These are phyloP conservation scores for Candida yuanshanica DNA, from an alignment of 805 yeast species.

Conservation along the genomic window DNA sequence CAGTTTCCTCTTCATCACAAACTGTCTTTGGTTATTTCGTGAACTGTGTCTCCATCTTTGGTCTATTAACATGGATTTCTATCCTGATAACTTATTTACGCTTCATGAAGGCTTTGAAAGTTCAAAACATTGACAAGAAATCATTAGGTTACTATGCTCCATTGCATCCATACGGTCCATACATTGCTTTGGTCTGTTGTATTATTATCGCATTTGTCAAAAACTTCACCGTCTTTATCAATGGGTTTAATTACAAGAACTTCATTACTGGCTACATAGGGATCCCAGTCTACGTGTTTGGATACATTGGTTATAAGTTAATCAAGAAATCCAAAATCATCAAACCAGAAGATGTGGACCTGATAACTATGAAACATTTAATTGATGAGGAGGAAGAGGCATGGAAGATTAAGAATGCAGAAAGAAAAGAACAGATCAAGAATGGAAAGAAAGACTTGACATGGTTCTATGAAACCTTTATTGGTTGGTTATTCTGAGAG, in stretches of 20 bases:
- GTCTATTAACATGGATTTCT: conserved; percentile 70
- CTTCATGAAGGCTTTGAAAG: conserved; percentile 59
- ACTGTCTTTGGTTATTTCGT: conserved; percentile 64
- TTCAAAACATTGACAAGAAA: conserved; percentile 56
- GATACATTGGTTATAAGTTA: conserved; percentile 67
- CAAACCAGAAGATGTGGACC: conserved; percentile 52
- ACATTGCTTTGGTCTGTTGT: conserved; percentile 50
- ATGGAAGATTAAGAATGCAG: conserved; percentile 21
- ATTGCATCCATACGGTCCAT: conserved; percentile 64
- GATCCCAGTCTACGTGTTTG: conserved; percentile 61
- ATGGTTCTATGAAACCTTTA: conserved; percentile 40
- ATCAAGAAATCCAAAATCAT: conserved; percentile 41
- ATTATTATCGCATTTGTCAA: conserved; percentile 54
- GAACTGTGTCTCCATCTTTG: conserved; percentile 71
- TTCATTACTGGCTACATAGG: conserved; percentile 80
- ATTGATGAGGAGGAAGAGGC: conserved; percentile 21
- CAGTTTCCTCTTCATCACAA: conserved; percentile 50
- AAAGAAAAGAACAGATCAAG: conserved; percentile 19
- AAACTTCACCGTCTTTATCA: conserved; percentile 69
- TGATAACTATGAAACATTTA: conserved; percentile 45
- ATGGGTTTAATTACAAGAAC: conserved; percentile 54
- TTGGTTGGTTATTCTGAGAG: conserved; percentile 41
- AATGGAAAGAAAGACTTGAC: conserved; percentile 26
- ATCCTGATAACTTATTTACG: conserved; percentile 62
- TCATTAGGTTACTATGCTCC: conserved; percentile 61